Base-by-base conservation (phyloP, 805 yeast species). In the Sporopachydermia quercuum region DNA sequence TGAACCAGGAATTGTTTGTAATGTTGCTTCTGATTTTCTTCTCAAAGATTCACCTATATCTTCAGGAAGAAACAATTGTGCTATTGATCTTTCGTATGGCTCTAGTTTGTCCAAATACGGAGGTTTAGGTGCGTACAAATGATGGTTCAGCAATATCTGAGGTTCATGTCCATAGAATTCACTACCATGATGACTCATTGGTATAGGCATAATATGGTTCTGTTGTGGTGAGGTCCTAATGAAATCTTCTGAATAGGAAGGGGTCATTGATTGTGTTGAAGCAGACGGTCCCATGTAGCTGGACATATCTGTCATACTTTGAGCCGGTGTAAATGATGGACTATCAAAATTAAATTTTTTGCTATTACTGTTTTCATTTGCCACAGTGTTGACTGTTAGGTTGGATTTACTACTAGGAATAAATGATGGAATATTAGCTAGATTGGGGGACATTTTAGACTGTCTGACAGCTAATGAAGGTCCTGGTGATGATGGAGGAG, bases 91-190 rank as follows among this genome's bases (percentile, higher is more conserved):
- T 58, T 86, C 87, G 53, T 86, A 76, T 1, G 83, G 74, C 38
- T 70, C 68, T 45, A 81, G 61, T 11, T 77, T 75, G 34, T 68
- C 65, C 37, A 77, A 56, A 51, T 78, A 76, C 5, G 86, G 87
- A 5, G 96, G 89, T 19, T 74, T 70, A 2, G 96, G 96, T 0
- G 96, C 91, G 58, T 89, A 87, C 34, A 85, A 60, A 58, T 87
- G 95, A 54, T 83, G 82, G 51, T 85, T 85, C 36, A 83, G 60
- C n/a, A n/a, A n/a, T n/a, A n/a, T n/a, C n/a, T n/a, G n/a, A 0
- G 81, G 80, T 46, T 61, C 74, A 33, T 55, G 39, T 23, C 61
- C 47, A 42, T 34, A 50, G 41, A 39, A 47, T 15, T 37, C 47
- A 5, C 49, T 40, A 17, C 49, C 46, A 3, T 49, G 45, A 38